Base-by-base conservation (phyloP, 495 filamentous ascomycete genomes). In the Cercophora sp. region DNA sequence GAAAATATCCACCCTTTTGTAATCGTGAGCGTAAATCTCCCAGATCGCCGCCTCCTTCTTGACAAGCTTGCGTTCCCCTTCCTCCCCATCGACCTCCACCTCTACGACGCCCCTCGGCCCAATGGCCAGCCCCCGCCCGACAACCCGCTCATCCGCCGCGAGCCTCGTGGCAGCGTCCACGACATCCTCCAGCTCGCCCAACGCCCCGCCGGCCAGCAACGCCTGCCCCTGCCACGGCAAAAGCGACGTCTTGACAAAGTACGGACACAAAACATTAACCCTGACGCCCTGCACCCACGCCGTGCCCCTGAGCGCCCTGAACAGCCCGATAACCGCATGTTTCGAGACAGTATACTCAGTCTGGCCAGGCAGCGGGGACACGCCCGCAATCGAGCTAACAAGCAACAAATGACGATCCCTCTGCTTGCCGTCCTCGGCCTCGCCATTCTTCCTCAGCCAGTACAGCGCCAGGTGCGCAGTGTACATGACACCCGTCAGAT, bases 221-320 rank as follows among this genome's bases (percentile, higher is more conserved):
- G 70, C 44, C 32, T 77, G 59, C 6, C 56, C 80, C 0, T 37
- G 16, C 6, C 54, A 36, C 0, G 68, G 60, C 13, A 83, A 26
- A 11, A 88, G 67, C 3, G 81, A 79, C 13, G 85, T 87, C 43
- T 84, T 77, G 39, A 87, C 79, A 56, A 84, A 87, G 56, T 87
- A 88, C 3, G 85, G 85, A 49, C 69, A 74, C 11, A 88, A 48
- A 35, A 84, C 61, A 52, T 86, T 88, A 40, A 83, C 66, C 19
- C 85, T 65, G 5, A 88, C 64, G 2, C 79, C 79, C 23, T 67
- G 41, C 20, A 58, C 35, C 53, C 71, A 76, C 3, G 71, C 60
- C 0, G 75, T 74, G 4, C 71, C 55, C 4, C 85, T 65, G 15
- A 87, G 65, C 10, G 68, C 66, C 19, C 84, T 69, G 59, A 85